Evolutionary conservation across 1,284 basidiomycete species (phyloP).

Genomic region (Rhodotorula sp.): DNA sequence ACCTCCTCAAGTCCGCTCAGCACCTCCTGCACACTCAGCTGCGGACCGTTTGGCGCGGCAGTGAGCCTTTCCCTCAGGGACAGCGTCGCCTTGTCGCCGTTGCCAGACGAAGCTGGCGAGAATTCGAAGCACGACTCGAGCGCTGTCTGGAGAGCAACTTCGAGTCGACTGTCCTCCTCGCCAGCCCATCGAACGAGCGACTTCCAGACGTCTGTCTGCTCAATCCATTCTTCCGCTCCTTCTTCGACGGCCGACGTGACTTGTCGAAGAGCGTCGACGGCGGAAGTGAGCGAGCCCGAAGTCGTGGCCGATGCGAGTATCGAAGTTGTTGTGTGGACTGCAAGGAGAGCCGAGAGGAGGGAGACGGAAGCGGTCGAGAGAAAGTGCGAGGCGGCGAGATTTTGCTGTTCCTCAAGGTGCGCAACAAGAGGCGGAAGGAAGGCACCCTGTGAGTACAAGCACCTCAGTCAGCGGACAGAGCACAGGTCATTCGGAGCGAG

Average conservation of each 20-base stretch:
- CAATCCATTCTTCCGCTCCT: constrained; percentile 33
- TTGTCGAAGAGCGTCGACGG: constrained; percentile 12
- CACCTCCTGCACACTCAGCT: constrained; percentile 9
- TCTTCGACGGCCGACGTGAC: constrained; percentile 21
- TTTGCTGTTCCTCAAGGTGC: constrained; percentile 23
- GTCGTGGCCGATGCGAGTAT: constrained; percentile 21
- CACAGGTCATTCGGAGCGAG: background rate
- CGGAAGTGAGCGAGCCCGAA: constrained; percentile 17
- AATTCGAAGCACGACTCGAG: constrained; percentile 35
- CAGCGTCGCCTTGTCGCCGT: background rate
- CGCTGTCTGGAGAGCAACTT: constrained; percentile 14
- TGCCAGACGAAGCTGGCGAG: background rate
- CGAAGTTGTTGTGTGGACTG: constrained; percentile 19
- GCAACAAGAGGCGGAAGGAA: constrained; percentile 29
- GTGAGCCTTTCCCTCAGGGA: constrained; percentile 2
- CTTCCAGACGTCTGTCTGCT: constrained; percentile 27
- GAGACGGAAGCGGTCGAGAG: constrained; percentile 15
- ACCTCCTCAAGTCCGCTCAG: constrained; percentile 22
- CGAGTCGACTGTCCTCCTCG: constrained; percentile 34
- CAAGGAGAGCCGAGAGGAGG: constrained; percentile 24
- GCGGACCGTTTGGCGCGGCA: constrained; percentile 21
- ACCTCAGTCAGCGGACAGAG: background rate
- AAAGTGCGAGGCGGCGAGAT: constrained; percentile 26
- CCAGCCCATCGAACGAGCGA: constrained; percentile 27
- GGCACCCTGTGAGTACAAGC: constrained; percentile 5